phyloP scores from a whole-genome alignment of 73 alveolate genomes.

The Stentor roeselii region DNA sequence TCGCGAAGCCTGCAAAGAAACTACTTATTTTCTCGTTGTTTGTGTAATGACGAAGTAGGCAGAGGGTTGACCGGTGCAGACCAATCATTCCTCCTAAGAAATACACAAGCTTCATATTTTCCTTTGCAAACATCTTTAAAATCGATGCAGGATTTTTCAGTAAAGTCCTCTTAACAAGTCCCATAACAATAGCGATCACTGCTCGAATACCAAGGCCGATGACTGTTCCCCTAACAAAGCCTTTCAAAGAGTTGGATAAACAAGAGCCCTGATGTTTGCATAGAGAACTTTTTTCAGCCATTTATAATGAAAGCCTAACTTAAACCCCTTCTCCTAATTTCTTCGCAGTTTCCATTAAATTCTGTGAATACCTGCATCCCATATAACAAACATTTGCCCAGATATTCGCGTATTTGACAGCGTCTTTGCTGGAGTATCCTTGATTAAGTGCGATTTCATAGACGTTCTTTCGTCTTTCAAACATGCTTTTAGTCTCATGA shows the following conservation, averaged over 20 bases:
- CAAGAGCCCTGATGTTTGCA: neutral
- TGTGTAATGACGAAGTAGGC: neutral
- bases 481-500: neutral
- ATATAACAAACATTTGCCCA: neutral
- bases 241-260: neutral
- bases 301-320: no score
- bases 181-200: neutral
- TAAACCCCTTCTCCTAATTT: no score
- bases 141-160: neutral
- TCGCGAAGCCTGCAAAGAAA: slow-evolving; percentile 17
- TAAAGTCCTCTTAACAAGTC: neutral
- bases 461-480: neutral
- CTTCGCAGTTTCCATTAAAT: neutral
- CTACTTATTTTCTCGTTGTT: slow-evolving; percentile 4
- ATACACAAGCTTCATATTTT: neutral
- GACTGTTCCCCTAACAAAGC: slow-evolving; percentile 2
- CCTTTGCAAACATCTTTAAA: neutral
- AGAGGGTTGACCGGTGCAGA: neutral
- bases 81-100: slow-evolving; percentile 21
- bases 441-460: neutral
- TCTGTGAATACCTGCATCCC: neutral
- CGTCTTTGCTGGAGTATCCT: neutral
- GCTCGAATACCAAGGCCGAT: slow-evolving; percentile 3
- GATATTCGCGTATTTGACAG: neutral
- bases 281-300: neutral